phyloP scores from a whole-genome alignment of 495 filamentous ascomycete species.

The Chlorociboria aeruginascens region DNA sequence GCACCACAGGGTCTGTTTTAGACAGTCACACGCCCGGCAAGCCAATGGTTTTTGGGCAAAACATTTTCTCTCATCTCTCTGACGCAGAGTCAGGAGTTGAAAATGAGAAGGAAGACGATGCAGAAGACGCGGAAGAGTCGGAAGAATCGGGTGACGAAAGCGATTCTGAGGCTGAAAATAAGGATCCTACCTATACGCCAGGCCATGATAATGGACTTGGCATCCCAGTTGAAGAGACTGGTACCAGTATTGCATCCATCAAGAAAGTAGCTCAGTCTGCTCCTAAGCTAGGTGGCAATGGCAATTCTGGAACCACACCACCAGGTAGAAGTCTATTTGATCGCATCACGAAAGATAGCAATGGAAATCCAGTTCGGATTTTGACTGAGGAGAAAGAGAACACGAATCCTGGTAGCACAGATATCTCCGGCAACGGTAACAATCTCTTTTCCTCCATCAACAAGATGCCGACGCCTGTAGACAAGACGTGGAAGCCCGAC shows the following conservation, averaged over 20 bases:
- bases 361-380: constrained; percentile 25
- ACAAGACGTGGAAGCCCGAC: constrained; percentile 40
- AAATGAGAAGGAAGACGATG: constrained; percentile 17
- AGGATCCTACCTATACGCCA: constrained; percentile 18
- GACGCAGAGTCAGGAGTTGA: constrained; percentile 22
- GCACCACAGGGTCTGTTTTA: constrained; percentile 20
- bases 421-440: constrained; percentile 18
- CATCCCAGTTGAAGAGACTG: constrained; percentile 17
- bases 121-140: constrained; percentile 17
- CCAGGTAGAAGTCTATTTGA: constrained; percentile 34
- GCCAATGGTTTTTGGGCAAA: constrained; percentile 14
- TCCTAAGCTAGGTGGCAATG: not conserved
- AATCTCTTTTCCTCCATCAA: constrained; percentile 17
- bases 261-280: constrained; percentile 7
- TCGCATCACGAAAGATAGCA: constrained; percentile 31
- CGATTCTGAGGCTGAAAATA: constrained; percentile 4
- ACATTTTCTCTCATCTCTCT: constrained; percentile 40
- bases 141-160: not conserved
- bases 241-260: constrained; percentile 12
- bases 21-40: constrained; percentile 11
- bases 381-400: constrained; percentile 20
- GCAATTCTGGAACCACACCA: constrained; percentile 4
- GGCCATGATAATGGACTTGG: constrained; percentile 22
- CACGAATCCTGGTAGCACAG: constrained; percentile 14
- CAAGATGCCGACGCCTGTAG: constrained; percentile 15